These are phyloP conservation scores for Scedosporium aurantiacum DNA, from an alignment of 2,329 filamentous ascomycete species.

Conservation along the genomic window DNA sequence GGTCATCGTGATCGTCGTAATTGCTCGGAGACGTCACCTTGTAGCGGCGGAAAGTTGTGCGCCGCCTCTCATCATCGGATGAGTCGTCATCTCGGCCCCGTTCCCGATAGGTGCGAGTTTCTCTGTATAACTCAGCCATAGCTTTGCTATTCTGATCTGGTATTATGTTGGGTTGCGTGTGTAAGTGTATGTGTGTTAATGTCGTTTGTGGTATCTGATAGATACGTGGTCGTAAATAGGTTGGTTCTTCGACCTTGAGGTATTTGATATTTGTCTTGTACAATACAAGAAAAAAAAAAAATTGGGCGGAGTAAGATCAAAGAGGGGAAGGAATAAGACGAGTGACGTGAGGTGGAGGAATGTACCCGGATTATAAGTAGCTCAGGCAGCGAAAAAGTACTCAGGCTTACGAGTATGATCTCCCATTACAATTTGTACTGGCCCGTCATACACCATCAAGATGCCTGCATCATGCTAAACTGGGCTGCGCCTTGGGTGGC, in stretches of 20 bases:
- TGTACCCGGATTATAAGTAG: slow-evolving; percentile 1
- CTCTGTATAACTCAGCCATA: slow-evolving; percentile 5
- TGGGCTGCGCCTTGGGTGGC: neutral
- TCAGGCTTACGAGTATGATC: neutral
- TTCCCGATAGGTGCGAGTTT: slow-evolving; percentile 4
- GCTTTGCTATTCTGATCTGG: neutral
- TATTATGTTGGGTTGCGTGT: neutral
- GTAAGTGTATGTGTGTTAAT: neutral
- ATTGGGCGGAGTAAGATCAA: neutral
- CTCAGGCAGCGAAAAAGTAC: neutral
- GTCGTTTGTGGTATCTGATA: neutral
- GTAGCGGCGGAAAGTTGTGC: slow-evolving; percentile 39
- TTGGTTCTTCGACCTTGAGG: neutral
- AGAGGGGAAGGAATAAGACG: neutral
- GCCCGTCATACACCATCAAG: neutral
- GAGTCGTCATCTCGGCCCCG: slow-evolving; percentile 11
- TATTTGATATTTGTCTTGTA: neutral
- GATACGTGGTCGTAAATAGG: neutral
- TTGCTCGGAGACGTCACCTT: slow-evolving; percentile 34
- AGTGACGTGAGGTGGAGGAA: neutral
- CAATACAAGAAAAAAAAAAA: neutral
- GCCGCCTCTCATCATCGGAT: slow-evolving; percentile 34
- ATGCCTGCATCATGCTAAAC: neutral
- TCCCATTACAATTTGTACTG: neutral
- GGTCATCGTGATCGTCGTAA: slow-evolving; percentile 31